Evolutionary conservation across 2,329 filamentous ascomycete genomes (phyloP).

Genomic region (Fusarium concolor): DNA sequence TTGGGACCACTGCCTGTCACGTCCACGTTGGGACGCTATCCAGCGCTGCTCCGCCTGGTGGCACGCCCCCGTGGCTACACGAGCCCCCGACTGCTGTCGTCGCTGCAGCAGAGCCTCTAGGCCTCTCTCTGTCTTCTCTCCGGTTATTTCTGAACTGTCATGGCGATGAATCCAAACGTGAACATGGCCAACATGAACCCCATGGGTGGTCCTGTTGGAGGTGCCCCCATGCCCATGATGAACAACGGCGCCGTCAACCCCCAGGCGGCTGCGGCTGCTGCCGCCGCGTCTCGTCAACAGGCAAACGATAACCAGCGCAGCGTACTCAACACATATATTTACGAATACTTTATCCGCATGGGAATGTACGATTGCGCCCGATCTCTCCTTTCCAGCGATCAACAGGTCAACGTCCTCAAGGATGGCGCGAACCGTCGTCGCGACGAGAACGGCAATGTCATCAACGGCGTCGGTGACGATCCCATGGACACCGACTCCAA

Average conservation of each 20-base stretch:
- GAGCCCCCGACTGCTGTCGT: slow-evolving; percentile 42
- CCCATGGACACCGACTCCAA: slow-evolving; percentile 86
- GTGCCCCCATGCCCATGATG: slow-evolving; percentile 73
- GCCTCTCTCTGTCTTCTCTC: slow-evolving; percentile 32
- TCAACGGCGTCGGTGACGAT: slow-evolving; percentile 78
- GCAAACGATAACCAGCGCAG: slow-evolving; percentile 62
- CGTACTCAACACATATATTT: slow-evolving; percentile 86
- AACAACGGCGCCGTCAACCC: slow-evolving; percentile 63
- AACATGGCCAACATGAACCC: slow-evolving; percentile 77
- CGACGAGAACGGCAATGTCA: slow-evolving; percentile 73
- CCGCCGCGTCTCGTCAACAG: slow-evolving; percentile 52
- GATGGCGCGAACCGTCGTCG: slow-evolving; percentile 76
- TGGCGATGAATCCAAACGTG: slow-evolving; percentile 69
- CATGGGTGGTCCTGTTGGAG: slow-evolving; percentile 75
- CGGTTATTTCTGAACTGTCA: slow-evolving; percentile 39
- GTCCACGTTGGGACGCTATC: slow-evolving; percentile 50
- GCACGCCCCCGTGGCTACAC: slow-evolving; percentile 50
- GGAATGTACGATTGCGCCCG: slow-evolving; percentile 87
- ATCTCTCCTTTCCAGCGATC: slow-evolving; percentile 73
- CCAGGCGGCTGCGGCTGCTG: slow-evolving; percentile 46
- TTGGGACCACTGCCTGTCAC: slow-evolving; percentile 48
- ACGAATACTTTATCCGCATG: slow-evolving; percentile 90
- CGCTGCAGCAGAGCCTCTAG: slow-evolving; percentile 43
- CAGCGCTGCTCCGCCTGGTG: slow-evolving; percentile 51
- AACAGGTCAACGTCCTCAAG: slow-evolving; percentile 74